Base-by-base conservation (phyloP, 257 asterid species). In the Lycium barbarum region DNA sequence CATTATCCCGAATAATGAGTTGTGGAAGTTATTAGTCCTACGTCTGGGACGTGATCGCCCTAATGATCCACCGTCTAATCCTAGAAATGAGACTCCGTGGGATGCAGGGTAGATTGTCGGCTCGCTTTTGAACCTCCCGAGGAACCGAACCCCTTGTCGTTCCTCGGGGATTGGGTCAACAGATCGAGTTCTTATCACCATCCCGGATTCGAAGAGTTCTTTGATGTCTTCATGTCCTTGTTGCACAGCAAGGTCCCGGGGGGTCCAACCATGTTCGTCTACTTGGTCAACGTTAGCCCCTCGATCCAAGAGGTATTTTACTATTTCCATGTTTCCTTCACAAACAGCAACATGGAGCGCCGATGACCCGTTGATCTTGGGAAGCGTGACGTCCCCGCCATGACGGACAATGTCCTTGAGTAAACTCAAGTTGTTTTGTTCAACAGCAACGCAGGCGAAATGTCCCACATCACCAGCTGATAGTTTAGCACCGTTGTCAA, bases 1-100 rank as follows among this genome's bases (percentile, higher is more conserved):
- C 96, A 93, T 92, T 40, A 95, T 91, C 86, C 98, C 98, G 22
- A 93, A 93, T 20, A 95, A 88, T 81, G 98, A 95, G 84, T 95
- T 95, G 58, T 90, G 87, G 82, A 91, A 93, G 73, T 90, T 91
- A 65, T 85, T 91, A 33, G 88, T 83, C 90, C 91, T 91, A 3
- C 96, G 92, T 81, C 94, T 89, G 2, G 90, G 89, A 22, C 92
- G 91, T 49, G 95, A 85, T 58, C 88, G 67, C 0, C 92, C 92
- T 92, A 91, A 53, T 35, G 90, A 82, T 17, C 91, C 91, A 62
- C 87, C 94, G 0, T 20, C 79, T 0, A 86, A 26, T 8, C 76
- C 84, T 45, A 87, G 83, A 74, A 82, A 87, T 2, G 88, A 49
- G 84, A 83, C 82, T 3, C 87, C 90, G 2, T 68, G 90, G 55